These are phyloP conservation scores for Camelina sativa DNA, from an alignment of 345 rosid genomes.

Conservation along the genomic window DNA sequence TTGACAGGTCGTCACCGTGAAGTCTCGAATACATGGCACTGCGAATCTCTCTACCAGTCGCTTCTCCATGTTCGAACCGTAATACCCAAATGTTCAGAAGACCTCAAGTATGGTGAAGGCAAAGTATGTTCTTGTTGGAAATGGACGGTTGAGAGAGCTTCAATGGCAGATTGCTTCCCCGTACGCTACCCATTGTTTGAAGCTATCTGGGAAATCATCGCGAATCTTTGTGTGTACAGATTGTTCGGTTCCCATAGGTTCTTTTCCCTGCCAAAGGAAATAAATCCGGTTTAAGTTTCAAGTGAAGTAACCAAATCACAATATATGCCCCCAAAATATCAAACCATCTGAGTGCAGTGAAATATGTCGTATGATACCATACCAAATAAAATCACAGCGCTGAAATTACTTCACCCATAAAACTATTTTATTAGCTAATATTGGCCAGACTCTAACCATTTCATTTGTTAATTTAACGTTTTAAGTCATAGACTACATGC, in stretches of 20 bases:
- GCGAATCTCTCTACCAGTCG: constrained; percentile 13
- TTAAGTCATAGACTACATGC: neutral
- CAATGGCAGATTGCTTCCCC: constrained; percentile 85
- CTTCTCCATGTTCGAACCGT: constrained; percentile 24
- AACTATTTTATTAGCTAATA: neutral
- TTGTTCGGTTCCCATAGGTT: constrained; percentile 47
- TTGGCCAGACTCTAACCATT: constrained; percentile 11
- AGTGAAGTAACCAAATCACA: constrained; percentile 16
- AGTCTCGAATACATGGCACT: neutral
- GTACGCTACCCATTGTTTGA: constrained; percentile 74
- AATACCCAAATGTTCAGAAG: constrained; percentile 19
- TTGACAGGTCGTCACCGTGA: constrained; percentile 12
- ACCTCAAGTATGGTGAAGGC: constrained; percentile 11
- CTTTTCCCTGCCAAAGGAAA: constrained; percentile 57
- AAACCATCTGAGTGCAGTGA: constrained; percentile 9
- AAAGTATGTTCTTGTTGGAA: constrained; percentile 30
- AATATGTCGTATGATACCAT: neutral
- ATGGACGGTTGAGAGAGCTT: constrained; percentile 24
- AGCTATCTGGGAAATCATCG: constrained; percentile 76
- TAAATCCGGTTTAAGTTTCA: constrained; percentile 15
- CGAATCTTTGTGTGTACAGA: constrained; percentile 43
- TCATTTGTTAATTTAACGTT: neutral
- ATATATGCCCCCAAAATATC: neutral
- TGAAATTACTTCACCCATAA: neutral
- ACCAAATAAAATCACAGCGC: neutral